A percentile compares a stretch with the other conserved stretches of the same genome.
Conservation (phyloP, 495 filamentous ascomycete genomes). For the Pyrenula massariospora region DNA sequence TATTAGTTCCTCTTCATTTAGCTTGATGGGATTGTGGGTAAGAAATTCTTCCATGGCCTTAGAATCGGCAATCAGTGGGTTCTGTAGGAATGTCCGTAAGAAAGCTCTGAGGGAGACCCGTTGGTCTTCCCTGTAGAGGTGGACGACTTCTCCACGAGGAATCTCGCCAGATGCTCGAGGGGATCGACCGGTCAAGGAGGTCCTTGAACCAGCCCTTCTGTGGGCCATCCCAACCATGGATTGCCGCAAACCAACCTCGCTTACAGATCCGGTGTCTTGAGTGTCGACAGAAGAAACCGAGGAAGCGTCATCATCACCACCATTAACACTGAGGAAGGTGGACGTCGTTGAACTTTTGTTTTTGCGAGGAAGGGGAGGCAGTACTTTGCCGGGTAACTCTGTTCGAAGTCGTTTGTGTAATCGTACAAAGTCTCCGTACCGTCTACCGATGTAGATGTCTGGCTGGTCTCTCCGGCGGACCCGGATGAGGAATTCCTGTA, state of each 20-base stretch:
- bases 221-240: conserved; percentile 14
- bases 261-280: conserved; percentile 23
- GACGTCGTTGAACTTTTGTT: conserved; percentile 65
- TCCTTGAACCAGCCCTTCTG: neutral
- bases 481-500: conserved; percentile 78
- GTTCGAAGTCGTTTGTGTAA: conserved; percentile 68
- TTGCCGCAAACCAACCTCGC: conserved; percentile 29
- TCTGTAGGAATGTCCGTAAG: conserved; percentile 69
- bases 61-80: conserved; percentile 69
- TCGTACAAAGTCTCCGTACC: conserved; percentile 78
- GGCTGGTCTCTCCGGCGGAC: conserved; percentile 59
- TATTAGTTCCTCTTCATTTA: conserved; percentile 69
- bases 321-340: conserved; percentile 34
- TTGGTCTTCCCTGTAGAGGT: conserved; percentile 79
- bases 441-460: conserved; percentile 66
- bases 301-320: conserved; percentile 52
- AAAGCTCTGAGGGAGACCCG: conserved; percentile 86
- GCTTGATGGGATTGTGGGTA: conserved; percentile 49
- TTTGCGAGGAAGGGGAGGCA: conserved; percentile 80
- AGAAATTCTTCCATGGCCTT: conserved; percentile 76
- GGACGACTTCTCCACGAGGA: conserved; percentile 11
- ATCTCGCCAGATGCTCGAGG: conserved; percentile 39
- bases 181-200: conserved; percentile 19
- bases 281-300: conserved; percentile 74
- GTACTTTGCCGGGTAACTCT: conserved; percentile 83